Percentiles rank a stretch among this genome's conserved stretches.
Conservation (phyloP, 305 asterid genomes). For the Lippia alba region DNA sequence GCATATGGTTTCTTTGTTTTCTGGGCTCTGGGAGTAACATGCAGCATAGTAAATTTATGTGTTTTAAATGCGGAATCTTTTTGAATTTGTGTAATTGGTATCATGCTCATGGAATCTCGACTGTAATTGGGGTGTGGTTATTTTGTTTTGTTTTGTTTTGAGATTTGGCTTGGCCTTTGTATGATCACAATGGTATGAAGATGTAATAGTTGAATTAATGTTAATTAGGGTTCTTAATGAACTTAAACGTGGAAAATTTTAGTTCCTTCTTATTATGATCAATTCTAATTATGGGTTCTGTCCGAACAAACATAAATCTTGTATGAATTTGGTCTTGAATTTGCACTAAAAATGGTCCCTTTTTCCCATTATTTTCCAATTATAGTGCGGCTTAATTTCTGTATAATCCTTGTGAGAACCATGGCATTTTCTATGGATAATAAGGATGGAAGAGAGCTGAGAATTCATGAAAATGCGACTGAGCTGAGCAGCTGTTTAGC, state of each 20-base stretch:
- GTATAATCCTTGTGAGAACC: conserved; percentile 40
- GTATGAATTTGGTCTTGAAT: conserved; percentile 18
- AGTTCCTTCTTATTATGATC: conserved; percentile 24
- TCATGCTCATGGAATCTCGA: conserved; percentile 25
- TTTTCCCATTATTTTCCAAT: neutral
- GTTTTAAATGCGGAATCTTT: conserved; percentile 20
- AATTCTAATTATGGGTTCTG: conserved; percentile 25
- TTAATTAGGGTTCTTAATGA: conserved; percentile 24
- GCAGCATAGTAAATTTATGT: conserved; percentile 31
- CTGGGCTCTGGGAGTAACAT: conserved; percentile 39
- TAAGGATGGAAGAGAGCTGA: conserved; percentile 67
- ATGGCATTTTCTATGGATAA: conserved; percentile 65
- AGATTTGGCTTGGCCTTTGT: conserved; percentile 10
- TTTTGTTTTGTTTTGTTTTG: neutral
- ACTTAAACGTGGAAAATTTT: neutral
- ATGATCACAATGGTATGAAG: conserved; percentile 38
- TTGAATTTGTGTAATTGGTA: conserved; percentile 19
- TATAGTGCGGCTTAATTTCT: conserved; percentile 28
- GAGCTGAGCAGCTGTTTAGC: conserved; percentile 78
- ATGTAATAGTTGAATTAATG: conserved; percentile 26
- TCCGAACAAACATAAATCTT: conserved; percentile 9
- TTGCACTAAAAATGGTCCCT: conserved; percentile 6
- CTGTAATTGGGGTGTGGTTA: conserved; percentile 20
- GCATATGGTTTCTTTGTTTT: neutral
- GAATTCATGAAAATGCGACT: conserved; percentile 65